A percentile compares a stretch with the other conserved stretches of the same genome.
Evolutionary conservation across 2,329 filamentous ascomycete genomes (phyloP).

Genomic region (Xylariaceae sp.): DNA sequence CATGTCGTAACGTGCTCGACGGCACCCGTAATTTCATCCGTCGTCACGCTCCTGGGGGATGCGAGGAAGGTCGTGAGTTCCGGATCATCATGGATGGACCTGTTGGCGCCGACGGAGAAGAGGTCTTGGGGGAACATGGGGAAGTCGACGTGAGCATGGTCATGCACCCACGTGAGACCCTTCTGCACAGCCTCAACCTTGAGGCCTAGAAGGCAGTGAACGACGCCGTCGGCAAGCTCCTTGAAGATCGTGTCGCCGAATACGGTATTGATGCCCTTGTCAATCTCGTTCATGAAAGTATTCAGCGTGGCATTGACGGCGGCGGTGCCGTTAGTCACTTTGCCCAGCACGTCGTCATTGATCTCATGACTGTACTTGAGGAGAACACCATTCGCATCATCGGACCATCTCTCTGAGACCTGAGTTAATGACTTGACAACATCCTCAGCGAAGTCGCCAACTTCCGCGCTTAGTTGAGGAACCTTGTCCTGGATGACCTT

Average conservation of each 20-base stretch:
- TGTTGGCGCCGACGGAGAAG: constrained; percentile 72
- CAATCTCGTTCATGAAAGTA: constrained; percentile 72
- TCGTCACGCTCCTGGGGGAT: constrained; percentile 65
- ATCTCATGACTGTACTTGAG: constrained; percentile 66
- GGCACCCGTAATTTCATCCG: constrained; percentile 75
- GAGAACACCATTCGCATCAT: constrained; percentile 69
- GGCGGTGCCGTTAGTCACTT: constrained; percentile 76
- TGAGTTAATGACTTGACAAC: constrained; percentile 68
- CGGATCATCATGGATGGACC: constrained; percentile 52
- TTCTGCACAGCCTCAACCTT: constrained; percentile 82
- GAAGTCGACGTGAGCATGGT: constrained; percentile 78
- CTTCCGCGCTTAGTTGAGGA: constrained; percentile 66
- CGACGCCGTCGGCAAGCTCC: constrained; percentile 69
- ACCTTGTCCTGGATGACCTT: constrained; percentile 67
- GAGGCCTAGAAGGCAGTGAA: constrained; percentile 80
- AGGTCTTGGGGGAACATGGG: constrained; percentile 73
- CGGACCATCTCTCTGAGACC: constrained; percentile 71
- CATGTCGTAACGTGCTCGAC: constrained; percentile 64
- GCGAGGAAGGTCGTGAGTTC: constrained; percentile 67
- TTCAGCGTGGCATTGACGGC: constrained; percentile 85
- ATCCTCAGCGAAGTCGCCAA: constrained; percentile 72
- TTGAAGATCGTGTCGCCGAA: constrained; percentile 81
- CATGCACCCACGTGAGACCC: constrained; percentile 87
- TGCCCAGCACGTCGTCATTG: constrained; percentile 79
- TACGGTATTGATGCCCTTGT: constrained; percentile 63